Base-by-base conservation (phyloP, 2,329 filamentous ascomycete genomes). In the Geosmithia flava region DNA sequence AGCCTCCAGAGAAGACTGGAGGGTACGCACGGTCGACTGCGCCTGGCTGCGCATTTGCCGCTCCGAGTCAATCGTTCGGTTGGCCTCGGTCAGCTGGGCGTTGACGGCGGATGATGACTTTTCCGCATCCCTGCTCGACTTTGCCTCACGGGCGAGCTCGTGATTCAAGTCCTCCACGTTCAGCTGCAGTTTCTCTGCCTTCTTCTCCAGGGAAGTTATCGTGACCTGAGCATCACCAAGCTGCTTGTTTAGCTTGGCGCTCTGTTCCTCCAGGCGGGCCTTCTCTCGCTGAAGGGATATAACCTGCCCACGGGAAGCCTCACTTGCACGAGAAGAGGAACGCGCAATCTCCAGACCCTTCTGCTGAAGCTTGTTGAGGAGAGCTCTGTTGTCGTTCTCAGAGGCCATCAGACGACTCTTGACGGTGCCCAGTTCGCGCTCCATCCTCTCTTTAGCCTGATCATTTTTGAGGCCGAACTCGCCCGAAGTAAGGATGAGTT, bases 361-460 rank as follows among this genome's bases (percentile, higher is more conserved):
- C 59, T 97, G 91, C 59, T 97, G 91, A 17, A 98, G 75, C 66
- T 97, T 97, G 69, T 96, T 97, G 54, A 97, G 75, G n/a, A 98
- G 71, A 5, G 89, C 84, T 47, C 88, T 83, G 58, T 97, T 97
- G 66, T 97, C 91, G 57, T 97, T 96, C 62, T 98, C 91, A 0
- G 91, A 97, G 20, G 91, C 93, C 7, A 84, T 77, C 41, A 98
- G 72, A 20, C 91, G 83, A 51, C 90, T 90, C 63, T 93, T 95
- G 55, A 96, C 79, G 1, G 91, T 96, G 20, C 87, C 83, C 7
- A 97, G 75, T 61, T 98, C 93, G 20, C 89, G 80, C 63, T 97
- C 90, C 43, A 96, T 74, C 37, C 93, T 83, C 62, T 96, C 89
- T 63, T 97, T 97, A 53, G 90, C 85, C 60, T 96, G 88, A 57